These are phyloP conservation scores for Lizonia empirigonia DNA, from an alignment of 2,329 filamentous ascomycete genomes.

Conservation along the genomic window DNA sequence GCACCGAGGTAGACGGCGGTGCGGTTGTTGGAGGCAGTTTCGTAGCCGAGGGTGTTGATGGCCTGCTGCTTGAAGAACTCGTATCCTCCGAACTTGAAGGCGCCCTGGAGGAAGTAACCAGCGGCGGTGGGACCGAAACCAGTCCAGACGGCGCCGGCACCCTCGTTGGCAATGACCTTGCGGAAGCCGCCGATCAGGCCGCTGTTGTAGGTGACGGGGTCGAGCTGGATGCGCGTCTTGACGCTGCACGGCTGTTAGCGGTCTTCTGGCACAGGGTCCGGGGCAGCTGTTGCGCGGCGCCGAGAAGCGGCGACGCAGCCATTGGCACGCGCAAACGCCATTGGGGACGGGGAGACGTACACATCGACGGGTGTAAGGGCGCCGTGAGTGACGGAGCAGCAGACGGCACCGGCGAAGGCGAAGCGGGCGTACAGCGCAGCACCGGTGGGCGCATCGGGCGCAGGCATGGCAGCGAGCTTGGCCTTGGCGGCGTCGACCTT, in stretches of 20 bases:
- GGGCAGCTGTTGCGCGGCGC: slow-evolving; percentile 15
- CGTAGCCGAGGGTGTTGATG: slow-evolving; percentile 77
- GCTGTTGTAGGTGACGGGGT: slow-evolving; percentile 85
- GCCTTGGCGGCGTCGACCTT: slow-evolving; percentile 61
- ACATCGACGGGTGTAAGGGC: slow-evolving; percentile 98
- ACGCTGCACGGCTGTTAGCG: slow-evolving; percentile 63
- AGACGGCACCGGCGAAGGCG: slow-evolving; percentile 95
- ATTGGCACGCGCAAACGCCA: slow-evolving; percentile 30
- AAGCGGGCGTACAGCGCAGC: slow-evolving; percentile 89
- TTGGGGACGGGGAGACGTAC: slow-evolving; percentile 65
- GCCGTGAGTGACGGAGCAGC: slow-evolving; percentile 98
- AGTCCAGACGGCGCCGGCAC: slow-evolving; percentile 83
- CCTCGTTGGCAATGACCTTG: slow-evolving; percentile 78
- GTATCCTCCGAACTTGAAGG: slow-evolving; percentile 93
- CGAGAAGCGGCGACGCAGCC: slow-evolving; percentile 25
- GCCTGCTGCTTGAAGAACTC: slow-evolving; percentile 95
- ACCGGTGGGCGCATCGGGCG: slow-evolving; percentile 64
- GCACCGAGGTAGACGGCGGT: slow-evolving; percentile 79
- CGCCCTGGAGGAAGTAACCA: slow-evolving; percentile 93
- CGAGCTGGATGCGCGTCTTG: slow-evolving; percentile 95
- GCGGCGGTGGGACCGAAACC: slow-evolving; percentile 84
- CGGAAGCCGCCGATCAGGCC: slow-evolving; percentile 86
- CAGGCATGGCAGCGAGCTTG: slow-evolving; percentile 49
- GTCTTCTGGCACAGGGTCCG: slow-evolving; percentile 25
- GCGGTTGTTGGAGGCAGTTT: slow-evolving; percentile 73